Evolutionary conservation across 306 rosid genomes (phyloP).

Genomic region (Begonia masoniana): DNA sequence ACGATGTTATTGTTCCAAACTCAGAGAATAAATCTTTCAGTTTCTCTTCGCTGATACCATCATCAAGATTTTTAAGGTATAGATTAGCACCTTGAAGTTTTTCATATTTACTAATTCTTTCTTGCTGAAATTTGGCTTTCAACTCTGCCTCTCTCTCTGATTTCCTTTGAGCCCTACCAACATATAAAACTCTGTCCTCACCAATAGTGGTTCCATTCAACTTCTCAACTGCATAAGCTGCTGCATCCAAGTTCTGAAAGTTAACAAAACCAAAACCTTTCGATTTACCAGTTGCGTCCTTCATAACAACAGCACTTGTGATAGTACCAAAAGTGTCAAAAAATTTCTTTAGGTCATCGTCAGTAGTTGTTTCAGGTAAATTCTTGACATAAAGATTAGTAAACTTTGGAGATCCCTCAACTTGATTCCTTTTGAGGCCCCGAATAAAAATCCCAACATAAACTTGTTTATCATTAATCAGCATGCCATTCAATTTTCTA

Average conservation of each 20-base stretch:
- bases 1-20: constrained; percentile 70
- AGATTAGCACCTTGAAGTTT: constrained; percentile 77
- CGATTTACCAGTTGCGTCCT: constrained; percentile 55
- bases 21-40: constrained; percentile 70
- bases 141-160: constrained; percentile 61
- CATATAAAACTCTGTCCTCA: constrained; percentile 51
- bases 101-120: constrained; percentile 56
- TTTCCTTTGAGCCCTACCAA: constrained; percentile 76
- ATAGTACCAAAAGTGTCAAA: constrained; percentile 44
- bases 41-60: constrained; percentile 50
- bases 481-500: constrained; percentile 51
- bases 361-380: constrained; percentile 33
- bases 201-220: constrained; percentile 38
- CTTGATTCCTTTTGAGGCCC: constrained; percentile 36
- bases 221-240: constrained; percentile 54
- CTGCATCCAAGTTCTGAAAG: constrained; percentile 37
- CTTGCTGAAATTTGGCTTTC: constrained; percentile 63
- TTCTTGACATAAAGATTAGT: constrained; percentile 76
- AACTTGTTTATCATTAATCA: constrained; percentile 60
- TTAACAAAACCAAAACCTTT: constrained; percentile 82
- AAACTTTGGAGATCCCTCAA: constrained; percentile 42
- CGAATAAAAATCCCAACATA: constrained; percentile 52
- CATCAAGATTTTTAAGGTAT: constrained; percentile 77
- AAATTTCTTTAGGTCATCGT: constrained; percentile 40
- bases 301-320: constrained; percentile 54